These are phyloP conservation scores for Colletotrichum viniferum DNA, from an alignment of 2,329 filamentous ascomycete genomes.

Conservation along the genomic window DNA sequence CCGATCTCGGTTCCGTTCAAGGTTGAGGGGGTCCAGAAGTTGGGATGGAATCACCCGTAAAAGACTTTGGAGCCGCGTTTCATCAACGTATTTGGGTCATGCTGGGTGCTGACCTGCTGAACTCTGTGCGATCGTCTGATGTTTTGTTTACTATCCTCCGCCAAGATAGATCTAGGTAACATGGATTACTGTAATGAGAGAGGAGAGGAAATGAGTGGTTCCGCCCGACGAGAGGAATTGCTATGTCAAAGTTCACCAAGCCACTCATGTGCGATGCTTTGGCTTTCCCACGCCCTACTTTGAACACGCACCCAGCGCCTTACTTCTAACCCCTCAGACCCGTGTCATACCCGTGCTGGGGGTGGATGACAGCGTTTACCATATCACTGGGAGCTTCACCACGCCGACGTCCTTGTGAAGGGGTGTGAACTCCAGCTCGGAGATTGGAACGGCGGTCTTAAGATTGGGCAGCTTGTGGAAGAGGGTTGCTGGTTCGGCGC, in stretches of 20 bases:
- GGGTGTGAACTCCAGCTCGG: conserved; percentile 42
- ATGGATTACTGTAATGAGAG: background rate
- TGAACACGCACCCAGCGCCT: background rate
- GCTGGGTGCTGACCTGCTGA: background rate
- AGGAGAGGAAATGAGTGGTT: background rate
- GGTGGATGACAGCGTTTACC: conserved; percentile 20
- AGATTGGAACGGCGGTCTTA: conserved; percentile 40
- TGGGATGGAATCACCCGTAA: background rate
- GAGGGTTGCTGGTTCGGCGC: conserved; percentile 26
- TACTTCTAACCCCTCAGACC: background rate
- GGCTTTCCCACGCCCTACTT: background rate
- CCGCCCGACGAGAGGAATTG: background rate
- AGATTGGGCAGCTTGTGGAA: conserved; percentile 43
- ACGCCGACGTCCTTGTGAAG: conserved; percentile 45
- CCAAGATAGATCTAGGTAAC: background rate
- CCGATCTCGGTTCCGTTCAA: background rate
- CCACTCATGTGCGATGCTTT: background rate
- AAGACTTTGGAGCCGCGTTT: background rate
- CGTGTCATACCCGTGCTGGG: background rate
- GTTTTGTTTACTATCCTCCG: background rate
- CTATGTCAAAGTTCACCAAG: background rate
- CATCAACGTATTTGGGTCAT: background rate
- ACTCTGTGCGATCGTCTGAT: background rate
- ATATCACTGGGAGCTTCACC: conserved; percentile 39
- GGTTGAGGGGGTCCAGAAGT: background rate